Percentiles rank a stretch among this genome's conserved stretches.
Conservation (phyloP, 176 grass and related monocot genomes). For the Eragrostis nindensis region DNA sequence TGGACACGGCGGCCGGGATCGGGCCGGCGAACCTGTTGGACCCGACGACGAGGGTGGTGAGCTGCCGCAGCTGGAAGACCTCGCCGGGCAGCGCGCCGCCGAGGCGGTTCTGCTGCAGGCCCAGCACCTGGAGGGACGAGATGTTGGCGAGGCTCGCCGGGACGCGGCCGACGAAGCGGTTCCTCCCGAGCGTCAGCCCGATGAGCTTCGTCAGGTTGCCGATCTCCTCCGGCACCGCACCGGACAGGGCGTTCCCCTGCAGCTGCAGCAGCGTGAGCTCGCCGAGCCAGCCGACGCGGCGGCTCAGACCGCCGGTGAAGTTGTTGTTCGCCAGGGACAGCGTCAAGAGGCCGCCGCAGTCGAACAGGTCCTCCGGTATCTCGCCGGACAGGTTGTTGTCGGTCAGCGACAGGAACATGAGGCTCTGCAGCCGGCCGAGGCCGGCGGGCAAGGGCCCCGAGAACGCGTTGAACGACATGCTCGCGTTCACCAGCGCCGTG, state of each 20-base stretch:
- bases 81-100: conserved; percentile 45
- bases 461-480: conserved; percentile 58
- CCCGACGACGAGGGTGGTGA: conserved; percentile 44
- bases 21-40: conserved; percentile 61
- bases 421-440: conserved; percentile 52
- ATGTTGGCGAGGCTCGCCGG: conserved; percentile 57
- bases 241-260: conserved; percentile 61
- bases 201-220: conserved; percentile 67
- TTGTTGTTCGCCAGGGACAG: conserved; percentile 47
- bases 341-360: conserved; percentile 50
- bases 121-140: conserved; percentile 54
- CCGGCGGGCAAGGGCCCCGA: conserved; percentile 56
- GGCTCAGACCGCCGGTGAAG: conserved; percentile 60
- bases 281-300: conserved; percentile 42
- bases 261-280: conserved; percentile 53
- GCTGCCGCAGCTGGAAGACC: conserved; percentile 53
- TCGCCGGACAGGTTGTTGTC: conserved; percentile 45
- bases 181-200: conserved; percentile 29
- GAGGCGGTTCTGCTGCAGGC: conserved; percentile 52
- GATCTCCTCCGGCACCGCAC: conserved; percentile 66
- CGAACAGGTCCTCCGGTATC: conserved; percentile 78
- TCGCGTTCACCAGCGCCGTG: conserved; percentile 59
- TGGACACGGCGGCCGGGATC: conserved; percentile 61
- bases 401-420: conserved; percentile 44
- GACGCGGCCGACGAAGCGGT: conserved; percentile 54